Evolutionary conservation across 1,284 basidiomycete species (phyloP).

Genomic region (Pseudozyma sp.): DNA sequence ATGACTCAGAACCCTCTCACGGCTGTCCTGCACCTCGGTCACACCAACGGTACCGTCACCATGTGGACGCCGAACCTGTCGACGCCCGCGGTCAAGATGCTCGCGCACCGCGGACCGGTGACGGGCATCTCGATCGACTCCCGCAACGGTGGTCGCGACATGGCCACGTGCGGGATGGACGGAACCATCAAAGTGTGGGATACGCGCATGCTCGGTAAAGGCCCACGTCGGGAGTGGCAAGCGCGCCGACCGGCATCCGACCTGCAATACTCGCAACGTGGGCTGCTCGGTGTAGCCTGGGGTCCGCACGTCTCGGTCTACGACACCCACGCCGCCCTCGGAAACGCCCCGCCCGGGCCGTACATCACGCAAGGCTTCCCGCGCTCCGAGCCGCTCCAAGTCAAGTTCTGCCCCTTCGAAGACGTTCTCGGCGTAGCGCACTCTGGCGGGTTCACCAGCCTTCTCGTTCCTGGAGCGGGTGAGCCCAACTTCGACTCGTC

Average conservation of each 20-base stretch:
- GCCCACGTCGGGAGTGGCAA: conserved; percentile 81
- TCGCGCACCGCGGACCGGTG: conserved; percentile 91
- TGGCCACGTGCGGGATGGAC: conserved; percentile 89
- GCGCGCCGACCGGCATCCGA: conserved; percentile 72
- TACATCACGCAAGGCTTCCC: conserved; percentile 65
- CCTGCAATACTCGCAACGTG: conserved; percentile 75
- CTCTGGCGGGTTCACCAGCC: conserved; percentile 79
- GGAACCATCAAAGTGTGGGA: conserved; percentile 95
- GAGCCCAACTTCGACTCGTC: conserved; percentile 93
- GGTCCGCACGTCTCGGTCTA: conserved; percentile 79
- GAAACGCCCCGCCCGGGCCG: conserved; percentile 72
- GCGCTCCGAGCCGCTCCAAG: conserved; percentile 76
- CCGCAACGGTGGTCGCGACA: conserved; percentile 79
- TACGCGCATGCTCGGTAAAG: conserved; percentile 89
- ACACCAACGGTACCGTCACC: conserved; percentile 81
- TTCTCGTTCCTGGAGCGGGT: conserved; percentile 90
- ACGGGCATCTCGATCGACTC: conserved; percentile 85
- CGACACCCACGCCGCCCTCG: conserved; percentile 52
- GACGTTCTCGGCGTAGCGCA: conserved; percentile 85
- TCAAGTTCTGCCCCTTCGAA: conserved; percentile 84
- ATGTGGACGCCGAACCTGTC: conserved; percentile 96
- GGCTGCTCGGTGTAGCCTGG: conserved; percentile 85
- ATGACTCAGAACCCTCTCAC: conserved; percentile 89
- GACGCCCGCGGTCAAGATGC: conserved; percentile 87
- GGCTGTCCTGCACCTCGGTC: conserved; percentile 94